These are phyloP conservation scores for Penicillium sp. DNA, from an alignment of 2,329 filamentous ascomycete species.

Conservation along the genomic window DNA sequence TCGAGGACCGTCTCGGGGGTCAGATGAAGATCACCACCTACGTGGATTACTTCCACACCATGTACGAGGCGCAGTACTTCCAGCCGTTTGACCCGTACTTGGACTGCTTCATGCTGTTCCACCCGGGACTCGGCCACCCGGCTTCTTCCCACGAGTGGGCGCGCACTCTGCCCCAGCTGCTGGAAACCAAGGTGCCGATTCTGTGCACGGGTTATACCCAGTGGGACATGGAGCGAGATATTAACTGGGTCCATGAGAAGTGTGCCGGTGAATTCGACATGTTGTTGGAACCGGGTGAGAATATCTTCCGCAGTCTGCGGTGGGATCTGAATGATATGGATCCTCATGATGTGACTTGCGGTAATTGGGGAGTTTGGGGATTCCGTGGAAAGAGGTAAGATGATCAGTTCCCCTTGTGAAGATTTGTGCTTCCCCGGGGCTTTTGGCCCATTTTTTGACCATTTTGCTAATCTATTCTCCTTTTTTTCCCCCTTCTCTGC, in stretches of 20 bases:
- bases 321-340: constrained; percentile 98
- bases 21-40: constrained; percentile 96
- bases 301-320: constrained; percentile 82
- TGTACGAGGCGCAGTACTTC: constrained; percentile 87
- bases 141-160: constrained; percentile 92
- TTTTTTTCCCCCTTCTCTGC: background rate
- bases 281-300: constrained; percentile 86
- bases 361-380: constrained; percentile 96
- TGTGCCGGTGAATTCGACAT: constrained; percentile 88
- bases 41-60: constrained; percentile 95
- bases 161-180: constrained; percentile 76
- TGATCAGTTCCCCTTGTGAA: constrained; percentile 15
- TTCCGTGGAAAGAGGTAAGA: constrained; percentile 92
- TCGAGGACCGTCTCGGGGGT: constrained; percentile 82
- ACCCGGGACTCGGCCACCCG: constrained; percentile 91
- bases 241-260: constrained; percentile 81
- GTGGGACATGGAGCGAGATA: constrained; percentile 87
- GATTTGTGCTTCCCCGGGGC: no score
- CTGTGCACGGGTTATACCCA: constrained; percentile 95
- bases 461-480: background rate
- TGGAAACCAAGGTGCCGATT: constrained; percentile 94
- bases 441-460: constrained; percentile 29
- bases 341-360: constrained; percentile 86
- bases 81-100: constrained; percentile 96
- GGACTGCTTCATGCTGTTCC: constrained; percentile 94